Evolutionary conservation across 805 yeast genomes (phyloP), one percentile per base, ranked within the genome.

Genomic region (Myxozyma udenii): DNA sequence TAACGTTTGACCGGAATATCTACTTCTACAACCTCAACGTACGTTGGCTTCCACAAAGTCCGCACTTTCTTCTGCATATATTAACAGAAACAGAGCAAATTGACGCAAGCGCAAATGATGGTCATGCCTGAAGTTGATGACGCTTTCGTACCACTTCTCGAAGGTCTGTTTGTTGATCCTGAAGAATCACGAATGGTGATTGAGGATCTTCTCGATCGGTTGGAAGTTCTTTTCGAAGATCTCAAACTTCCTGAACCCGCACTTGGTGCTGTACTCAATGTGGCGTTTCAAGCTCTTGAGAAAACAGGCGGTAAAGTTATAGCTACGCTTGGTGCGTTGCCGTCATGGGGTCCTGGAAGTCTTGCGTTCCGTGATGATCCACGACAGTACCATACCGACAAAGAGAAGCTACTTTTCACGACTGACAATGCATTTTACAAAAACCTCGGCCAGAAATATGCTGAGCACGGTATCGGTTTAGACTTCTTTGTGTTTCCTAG

Each of bases 91-190:
- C 24, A 54, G 58, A 50, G 53, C 33, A 53, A 69, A 2, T 71
- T 81, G 32, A 80, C 79, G 16, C 75, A 78, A 41, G 76, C 88
- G 2, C 78, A 76, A 40, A 75, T 83, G 50, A 73, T 79, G 30
- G 73, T 86, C 6, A 78, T 85, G 21, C 73, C 82, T 7, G 97
- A 89, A 63, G 65, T 87, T 25, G 81, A 78, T 3, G 90, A 85
- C 37, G 85, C 90, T 3, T 88, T 89, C 60, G 71, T 89, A n/a
- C 98, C 98, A 2, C 75, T 89, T 56, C 71, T 71, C 51, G 75
- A 74, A 1, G 96, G 96, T 0, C 68, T 89, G 26, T 89, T 89
- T 67, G 95, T 80, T 5, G 88, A 85, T 58, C 89, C 96, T 1
- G 71, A 70, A 5, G 88, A 83, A 48, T 78, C 88, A 12, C 73